A percentile compares a stretch with the other conserved stretches of the same genome.
Evolutionary conservation across 1,139 yeast genomes (phyloP).

Genomic region (Saccharomycopsis phalli): DNA sequence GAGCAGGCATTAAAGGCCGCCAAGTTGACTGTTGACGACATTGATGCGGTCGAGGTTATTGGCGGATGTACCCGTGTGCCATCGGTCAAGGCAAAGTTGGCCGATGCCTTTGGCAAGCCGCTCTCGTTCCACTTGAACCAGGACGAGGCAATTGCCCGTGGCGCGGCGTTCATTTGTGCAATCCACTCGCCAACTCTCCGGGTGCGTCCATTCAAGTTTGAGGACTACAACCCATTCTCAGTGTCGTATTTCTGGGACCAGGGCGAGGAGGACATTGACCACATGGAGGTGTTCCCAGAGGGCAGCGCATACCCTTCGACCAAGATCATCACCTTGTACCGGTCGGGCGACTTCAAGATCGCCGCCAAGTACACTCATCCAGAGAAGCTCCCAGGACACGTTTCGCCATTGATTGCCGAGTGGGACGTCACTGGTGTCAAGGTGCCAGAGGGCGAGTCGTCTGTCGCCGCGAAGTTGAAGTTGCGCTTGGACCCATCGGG

Average conservation of each 20-base stretch:
- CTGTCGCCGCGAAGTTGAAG: slow-evolving; percentile 85
- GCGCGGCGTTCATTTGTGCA: slow-evolving; percentile 98
- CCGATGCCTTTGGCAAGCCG: slow-evolving; percentile 76
- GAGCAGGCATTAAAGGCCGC: slow-evolving; percentile 79
- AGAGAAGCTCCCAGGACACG: slow-evolving; percentile 62
- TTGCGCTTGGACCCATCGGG: slow-evolving; percentile 97
- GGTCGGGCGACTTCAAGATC: slow-evolving; percentile 81
- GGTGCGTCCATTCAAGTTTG: slow-evolving; percentile 97
- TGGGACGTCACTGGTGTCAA: slow-evolving; percentile 86
- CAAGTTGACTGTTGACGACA: slow-evolving; percentile 57
- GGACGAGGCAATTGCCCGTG: slow-evolving; percentile 98
- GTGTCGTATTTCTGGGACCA: slow-evolving; percentile 95
- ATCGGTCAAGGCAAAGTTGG: slow-evolving; percentile 69
- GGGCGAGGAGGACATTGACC: slow-evolving; percentile 85
- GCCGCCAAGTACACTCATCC: slow-evolving; percentile 81
- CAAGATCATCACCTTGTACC: slow-evolving; percentile 87
- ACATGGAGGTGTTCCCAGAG: slow-evolving; percentile 93
- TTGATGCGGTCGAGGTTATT: slow-evolving; percentile 87
- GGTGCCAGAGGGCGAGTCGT: slow-evolving; percentile 63
- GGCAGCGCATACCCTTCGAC: slow-evolving; percentile 93
- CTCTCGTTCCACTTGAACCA: slow-evolving; percentile 94
- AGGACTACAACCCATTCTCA: slow-evolving; percentile 85
- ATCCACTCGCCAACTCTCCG: slow-evolving; percentile 98
- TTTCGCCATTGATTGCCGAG: slow-evolving; percentile 58
- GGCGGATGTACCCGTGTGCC: slow-evolving; percentile 99